Base-by-base conservation (phyloP, 306 rosid species). In the Castanospermum australe region DNA sequence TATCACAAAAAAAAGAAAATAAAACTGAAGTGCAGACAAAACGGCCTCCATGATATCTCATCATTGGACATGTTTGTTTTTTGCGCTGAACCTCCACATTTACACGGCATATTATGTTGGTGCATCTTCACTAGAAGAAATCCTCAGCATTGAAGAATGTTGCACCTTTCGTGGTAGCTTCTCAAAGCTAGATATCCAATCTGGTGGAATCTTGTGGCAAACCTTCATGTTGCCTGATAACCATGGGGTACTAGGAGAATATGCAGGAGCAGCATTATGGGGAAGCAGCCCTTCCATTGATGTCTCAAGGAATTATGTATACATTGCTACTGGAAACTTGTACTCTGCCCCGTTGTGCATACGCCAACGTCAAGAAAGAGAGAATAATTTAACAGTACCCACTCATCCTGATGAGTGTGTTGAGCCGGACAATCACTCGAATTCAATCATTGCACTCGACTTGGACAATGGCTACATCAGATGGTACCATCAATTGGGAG, bases 261-360 rank as follows among this genome's bases (percentile, higher is more conserved):
- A 88, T 13, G 79, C 90, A 0, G 87, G 92, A 48, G 90, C 87
- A 11, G 82, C 90, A 28, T 64, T 88, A 0, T 86, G 88, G 88
- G 92, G 92, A 69, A 86, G 88, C 61, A 88, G 92, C 63, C 88
- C 92, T 12, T 70, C 92, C n/a, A 78, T 88, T n/a, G 90, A 88
- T 22, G 17, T 51, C 4, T 0, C 2, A 10, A 60, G 90, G 10
- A 86, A 82, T 13, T 85, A 12, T 6, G 81, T 84, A 59, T 86
- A 71, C 60, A 41, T 88, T 54, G 88, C 87, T 55, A 86, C 90
- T 0, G 89, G 90, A 3, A 88, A 86, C 86, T 51, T 82, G 4
- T 86, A 88, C 42, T 75, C 83, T 0, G 87, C 87, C 15, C 92
- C 85, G 1, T 47, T 28, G 0, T 75, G 5, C 8, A 30, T 84